These are phyloP conservation scores for Schizochytrium sp. DNA, from an alignment of 108 stramenopile species.

Conservation along the genomic window DNA sequence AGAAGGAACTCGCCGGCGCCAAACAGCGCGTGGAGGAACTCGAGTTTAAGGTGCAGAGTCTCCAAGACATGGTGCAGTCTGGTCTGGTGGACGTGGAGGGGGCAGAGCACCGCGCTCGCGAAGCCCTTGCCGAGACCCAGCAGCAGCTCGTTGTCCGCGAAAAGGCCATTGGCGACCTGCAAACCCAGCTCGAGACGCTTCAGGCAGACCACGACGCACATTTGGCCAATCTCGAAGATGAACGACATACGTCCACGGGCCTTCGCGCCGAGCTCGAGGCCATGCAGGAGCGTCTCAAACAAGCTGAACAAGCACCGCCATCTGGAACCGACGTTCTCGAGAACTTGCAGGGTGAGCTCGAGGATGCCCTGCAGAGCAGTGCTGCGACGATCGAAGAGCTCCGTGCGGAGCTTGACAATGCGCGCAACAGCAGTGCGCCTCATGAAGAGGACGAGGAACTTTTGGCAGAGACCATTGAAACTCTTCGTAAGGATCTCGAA, in stretches of 20 bases:
- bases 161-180: neutral
- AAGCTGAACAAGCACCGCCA: no score
- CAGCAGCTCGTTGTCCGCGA: neutral
- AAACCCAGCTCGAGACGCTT: neutral
- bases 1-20: neutral
- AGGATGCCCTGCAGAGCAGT: neutral
- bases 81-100: neutral
- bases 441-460: neutral
- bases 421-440: neutral
- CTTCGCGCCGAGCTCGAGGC: no score
- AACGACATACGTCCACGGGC: no score
- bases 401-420: neutral
- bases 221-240: neutral
- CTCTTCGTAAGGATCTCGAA: no score
- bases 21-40: neutral
- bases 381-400: neutral
- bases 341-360: neutral
- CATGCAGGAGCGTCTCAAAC: no score
- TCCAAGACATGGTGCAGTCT: neutral
- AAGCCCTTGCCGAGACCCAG: neutral
- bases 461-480: neutral
- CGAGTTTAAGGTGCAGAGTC: neutral
- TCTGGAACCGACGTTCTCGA: neutral
- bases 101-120: neutral
- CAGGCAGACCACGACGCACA: neutral